These are phyloP conservation scores for Entophlyctis luteolus DNA, from an alignment of 192 early-diverging fungal genomes.

Conservation along the genomic window DNA sequence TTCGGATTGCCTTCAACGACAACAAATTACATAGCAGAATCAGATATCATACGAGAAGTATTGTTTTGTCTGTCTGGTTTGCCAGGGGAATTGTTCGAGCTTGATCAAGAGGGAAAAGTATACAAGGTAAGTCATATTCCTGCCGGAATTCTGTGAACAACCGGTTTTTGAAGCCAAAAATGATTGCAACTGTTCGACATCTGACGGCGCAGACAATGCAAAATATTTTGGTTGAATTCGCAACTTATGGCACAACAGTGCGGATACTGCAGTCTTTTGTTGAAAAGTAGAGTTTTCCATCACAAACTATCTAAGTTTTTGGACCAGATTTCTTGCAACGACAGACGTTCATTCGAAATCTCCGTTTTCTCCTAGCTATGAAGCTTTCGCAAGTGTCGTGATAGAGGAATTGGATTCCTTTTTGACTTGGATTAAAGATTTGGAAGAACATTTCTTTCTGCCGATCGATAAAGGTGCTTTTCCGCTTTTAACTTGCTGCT, in stretches of 20 bases:
- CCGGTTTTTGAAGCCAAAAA: conserved; percentile 5
- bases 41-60: conserved; percentile 17
- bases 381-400: background rate
- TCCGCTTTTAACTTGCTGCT: background rate
- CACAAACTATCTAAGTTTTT: no score
- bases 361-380: conserved; percentile 1
- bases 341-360: no score
- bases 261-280: background rate
- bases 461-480: background rate
- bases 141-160: background rate
- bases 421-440: conserved; percentile 4
- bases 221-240: conserved; percentile 1
- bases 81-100: conserved; percentile 19
- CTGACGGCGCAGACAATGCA: conserved; percentile 11
- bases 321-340: no score
- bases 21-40: conserved; percentile 20
- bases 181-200: conserved; percentile 23
- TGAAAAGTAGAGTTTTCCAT: background rate
- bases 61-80: conserved; percentile 10
- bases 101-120: background rate
- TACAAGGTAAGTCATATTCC: conserved; percentile 2
- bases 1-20: conserved; percentile 11
- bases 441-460: background rate
- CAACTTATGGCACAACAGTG: background rate
- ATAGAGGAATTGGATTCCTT: background rate